A percentile compares a stretch with the other conserved stretches of the same genome.
Conservation (phyloP, 208 protist genomes). For the Angomonas ambiguus region DNA sequence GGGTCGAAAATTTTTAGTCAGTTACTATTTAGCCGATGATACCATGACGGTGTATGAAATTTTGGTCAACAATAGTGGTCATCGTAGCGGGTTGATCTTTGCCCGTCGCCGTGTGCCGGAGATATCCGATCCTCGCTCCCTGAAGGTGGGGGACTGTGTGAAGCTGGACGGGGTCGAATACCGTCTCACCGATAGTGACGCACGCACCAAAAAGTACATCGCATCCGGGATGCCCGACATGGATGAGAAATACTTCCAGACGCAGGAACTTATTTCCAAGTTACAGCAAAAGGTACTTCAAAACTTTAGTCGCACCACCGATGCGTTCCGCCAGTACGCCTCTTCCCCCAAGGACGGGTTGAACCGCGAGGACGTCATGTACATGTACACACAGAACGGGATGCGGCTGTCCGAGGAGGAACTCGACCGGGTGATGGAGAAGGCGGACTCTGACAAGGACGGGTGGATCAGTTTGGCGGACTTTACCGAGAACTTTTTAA, state of each 20-base stretch:
- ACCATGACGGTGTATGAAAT: slow-evolving; percentile 93
- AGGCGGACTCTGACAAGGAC: slow-evolving; percentile 71
- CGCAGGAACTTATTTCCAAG: slow-evolving; percentile 54
- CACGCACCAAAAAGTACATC: slow-evolving; percentile 66
- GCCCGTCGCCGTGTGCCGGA: slow-evolving; percentile 74
- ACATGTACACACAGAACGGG: slow-evolving; percentile 56
- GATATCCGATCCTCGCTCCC: slow-evolving; percentile 42
- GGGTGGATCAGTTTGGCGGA: slow-evolving; percentile 75
- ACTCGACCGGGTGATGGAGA: slow-evolving; percentile 53
- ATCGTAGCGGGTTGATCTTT: slow-evolving; percentile 90
- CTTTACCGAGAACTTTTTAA: slow-evolving; percentile 75
- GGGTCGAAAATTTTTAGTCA: slow-evolving; percentile 79
- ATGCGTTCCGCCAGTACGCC: slow-evolving; percentile 79
- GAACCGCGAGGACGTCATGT: slow-evolving; percentile 45
- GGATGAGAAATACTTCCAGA: slow-evolving; percentile 68
- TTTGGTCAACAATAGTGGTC: slow-evolving; percentile 87
- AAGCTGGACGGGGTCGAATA: slow-evolving; percentile 61
- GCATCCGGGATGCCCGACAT: slow-evolving; percentile 70
- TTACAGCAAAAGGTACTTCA: slow-evolving; percentile 57
- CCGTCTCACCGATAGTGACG: slow-evolving; percentile 65
- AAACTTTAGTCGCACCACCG: slow-evolving; percentile 56
- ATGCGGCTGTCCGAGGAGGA: slow-evolving; percentile 33
- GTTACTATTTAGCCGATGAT: slow-evolving; percentile 94
- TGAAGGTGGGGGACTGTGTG: slow-evolving; percentile 72
- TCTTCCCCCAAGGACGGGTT: slow-evolving; percentile 53